A percentile compares a stretch with the other conserved stretches of the same genome.
phyloP scores from a whole-genome alignment of 495 filamentous ascomycete species.

The Aspergillus wentii region DNA sequence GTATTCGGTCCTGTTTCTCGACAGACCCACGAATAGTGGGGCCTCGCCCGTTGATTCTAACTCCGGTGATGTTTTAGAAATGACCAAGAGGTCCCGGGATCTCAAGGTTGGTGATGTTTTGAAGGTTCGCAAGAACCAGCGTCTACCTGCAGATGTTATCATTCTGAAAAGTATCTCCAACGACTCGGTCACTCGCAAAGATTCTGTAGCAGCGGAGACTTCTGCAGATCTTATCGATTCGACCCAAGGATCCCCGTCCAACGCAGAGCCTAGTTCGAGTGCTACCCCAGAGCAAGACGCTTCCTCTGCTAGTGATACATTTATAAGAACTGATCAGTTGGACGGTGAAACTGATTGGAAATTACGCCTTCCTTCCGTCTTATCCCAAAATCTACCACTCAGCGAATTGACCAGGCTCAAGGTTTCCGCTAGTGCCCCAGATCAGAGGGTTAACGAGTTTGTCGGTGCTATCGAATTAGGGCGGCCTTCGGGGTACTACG shows the following conservation, averaged over 20 bases:
- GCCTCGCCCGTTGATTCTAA: slow-evolving; percentile 4
- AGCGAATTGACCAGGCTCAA: slow-evolving; percentile 67
- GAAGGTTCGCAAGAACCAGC: slow-evolving; percentile 83
- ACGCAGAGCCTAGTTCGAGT: slow-evolving; percentile 7
- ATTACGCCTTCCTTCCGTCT: slow-evolving; percentile 74
- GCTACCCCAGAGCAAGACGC: slow-evolving; percentile 6
- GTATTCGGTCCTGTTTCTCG: slow-evolving; percentile 75
- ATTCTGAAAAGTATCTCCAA: slow-evolving; percentile 78
- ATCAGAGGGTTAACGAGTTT: slow-evolving; percentile 91
- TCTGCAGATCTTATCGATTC: slow-evolving; percentile 20
- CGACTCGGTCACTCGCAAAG: slow-evolving; percentile 41
- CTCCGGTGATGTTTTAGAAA: slow-evolving; percentile 48
- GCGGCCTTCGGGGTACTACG: slow-evolving; percentile 34
- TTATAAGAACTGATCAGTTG: slow-evolving; percentile 95
- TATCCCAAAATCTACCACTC: slow-evolving; percentile 70
- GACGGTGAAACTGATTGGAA: slow-evolving; percentile 99
- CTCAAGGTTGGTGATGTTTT: slow-evolving; percentile 93
- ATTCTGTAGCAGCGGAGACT: slow-evolving; percentile 12
- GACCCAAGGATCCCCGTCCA: slow-evolving; percentile 10
- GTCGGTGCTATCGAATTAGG: slow-evolving; percentile 71
- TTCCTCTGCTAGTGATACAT: slow-evolving; percentile 69
- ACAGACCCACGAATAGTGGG: slow-evolving; percentile 18
- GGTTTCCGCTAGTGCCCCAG: slow-evolving; percentile 81
- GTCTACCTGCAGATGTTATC: slow-evolving; percentile 90
- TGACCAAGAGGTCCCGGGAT: slow-evolving; percentile 77